A percentile compares a stretch with the other conserved stretches of the same genome.
Evolutionary conservation across 768 basidiomycete genomes (phyloP).

Genomic region (Ephemerocybe angulata): DNA sequence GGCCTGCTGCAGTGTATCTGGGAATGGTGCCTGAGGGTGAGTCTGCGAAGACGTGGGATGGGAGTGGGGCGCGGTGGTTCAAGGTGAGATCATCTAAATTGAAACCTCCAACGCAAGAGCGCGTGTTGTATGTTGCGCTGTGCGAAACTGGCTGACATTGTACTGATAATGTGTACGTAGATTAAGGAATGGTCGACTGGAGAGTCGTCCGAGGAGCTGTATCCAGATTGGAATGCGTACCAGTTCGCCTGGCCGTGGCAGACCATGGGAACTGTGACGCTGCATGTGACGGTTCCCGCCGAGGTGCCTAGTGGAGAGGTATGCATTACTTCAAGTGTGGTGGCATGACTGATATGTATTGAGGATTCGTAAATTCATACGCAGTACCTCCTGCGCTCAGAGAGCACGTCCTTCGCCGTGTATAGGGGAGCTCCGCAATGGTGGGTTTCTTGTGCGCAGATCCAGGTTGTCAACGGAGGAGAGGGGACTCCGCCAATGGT

Average conservation of each 20-base stretch:
- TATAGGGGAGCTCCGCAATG: conserved; percentile 34
- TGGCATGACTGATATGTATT: not conserved
- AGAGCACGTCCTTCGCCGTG: conserved; percentile 40
- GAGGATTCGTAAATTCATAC: not conserved
- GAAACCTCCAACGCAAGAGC: not conserved
- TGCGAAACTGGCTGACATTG: not conserved
- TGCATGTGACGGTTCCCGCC: conserved; percentile 32
- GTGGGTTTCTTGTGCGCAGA: conserved; percentile 41
- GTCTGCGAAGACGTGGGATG: conserved; percentile 29
- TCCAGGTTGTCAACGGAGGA: conserved; percentile 36
- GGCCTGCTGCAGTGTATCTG: conserved; percentile 29
- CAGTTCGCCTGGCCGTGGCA: conserved; percentile 24
- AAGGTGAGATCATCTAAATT: conserved; percentile 23
- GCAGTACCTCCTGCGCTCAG: conserved; percentile 36
- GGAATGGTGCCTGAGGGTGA: conserved; percentile 29
- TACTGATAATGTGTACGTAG: conserved; percentile 7
- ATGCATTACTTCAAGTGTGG: not conserved
- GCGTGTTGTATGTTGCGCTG: too few relatives aligned
- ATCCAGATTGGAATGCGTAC: conserved; percentile 19
- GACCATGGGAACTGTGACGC: conserved; percentile 17
- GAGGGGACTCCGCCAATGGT: conserved; percentile 37
- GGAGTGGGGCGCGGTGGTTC: conserved; percentile 36
- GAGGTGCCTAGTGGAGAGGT: conserved; percentile 34
- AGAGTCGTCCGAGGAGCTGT: not conserved
- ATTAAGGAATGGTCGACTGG: conserved; percentile 24